Conservation (phyloP, 108 stramenopile genomes). For the Pseudonitzschia multiseries region DNA sequence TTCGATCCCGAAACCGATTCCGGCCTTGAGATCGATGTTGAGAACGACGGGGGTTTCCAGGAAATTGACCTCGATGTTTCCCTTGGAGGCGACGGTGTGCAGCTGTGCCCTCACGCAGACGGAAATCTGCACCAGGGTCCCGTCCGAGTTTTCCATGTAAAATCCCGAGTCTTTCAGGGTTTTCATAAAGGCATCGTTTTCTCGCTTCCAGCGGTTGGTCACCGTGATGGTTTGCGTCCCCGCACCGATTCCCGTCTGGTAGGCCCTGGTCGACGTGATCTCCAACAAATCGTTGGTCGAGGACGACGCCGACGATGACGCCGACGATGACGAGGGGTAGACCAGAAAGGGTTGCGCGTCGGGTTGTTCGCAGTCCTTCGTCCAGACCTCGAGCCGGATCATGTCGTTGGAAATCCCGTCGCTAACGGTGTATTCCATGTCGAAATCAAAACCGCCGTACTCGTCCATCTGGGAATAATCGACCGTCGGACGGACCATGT, state of each 20-base stretch:
- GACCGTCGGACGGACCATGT: constrained; percentile 3
- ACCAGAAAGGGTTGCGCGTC: not conserved
- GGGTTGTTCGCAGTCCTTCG: not conserved
- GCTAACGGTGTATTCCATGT: not conserved
- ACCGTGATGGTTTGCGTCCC: not conserved
- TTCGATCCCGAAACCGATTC: not conserved
- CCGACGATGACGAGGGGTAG: not conserved
- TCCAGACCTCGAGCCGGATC: not conserved
- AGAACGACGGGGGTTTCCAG: constrained; percentile 12
- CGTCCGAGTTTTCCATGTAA: constrained; percentile 5
- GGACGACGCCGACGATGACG: too few relatives aligned
- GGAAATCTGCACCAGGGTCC: constrained; percentile 8
- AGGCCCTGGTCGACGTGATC: not conserved
- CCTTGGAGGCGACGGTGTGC: not conserved
- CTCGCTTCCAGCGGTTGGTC: not conserved
- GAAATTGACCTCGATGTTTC: constrained; percentile 4
- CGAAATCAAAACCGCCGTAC: not conserved
- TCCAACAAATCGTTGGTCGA: not conserved
- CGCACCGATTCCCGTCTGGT: not conserved
- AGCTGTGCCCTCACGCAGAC: not conserved
- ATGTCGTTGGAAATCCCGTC: constrained; percentile 11
- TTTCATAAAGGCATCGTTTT: not conserved
- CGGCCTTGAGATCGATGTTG: constrained; percentile 9
- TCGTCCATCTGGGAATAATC: not conserved
- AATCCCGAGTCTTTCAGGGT: not conserved